Evolutionary conservation across 2,329 filamentous ascomycete species (phyloP).

Genomic region (Parasarocladium wereldwijsianum): DNA sequence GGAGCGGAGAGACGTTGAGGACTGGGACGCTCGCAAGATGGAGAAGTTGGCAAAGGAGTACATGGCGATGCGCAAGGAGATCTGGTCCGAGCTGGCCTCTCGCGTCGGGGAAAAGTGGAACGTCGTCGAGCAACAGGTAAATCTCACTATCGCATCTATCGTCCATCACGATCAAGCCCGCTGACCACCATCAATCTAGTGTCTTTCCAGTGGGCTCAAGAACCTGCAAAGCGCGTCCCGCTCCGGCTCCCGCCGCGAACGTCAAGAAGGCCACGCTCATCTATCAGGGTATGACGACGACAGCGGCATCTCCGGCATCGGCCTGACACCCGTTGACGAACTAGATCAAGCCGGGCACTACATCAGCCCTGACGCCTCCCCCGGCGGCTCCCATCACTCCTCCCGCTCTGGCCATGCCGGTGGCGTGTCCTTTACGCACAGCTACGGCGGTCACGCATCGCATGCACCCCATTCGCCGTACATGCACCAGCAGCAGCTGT

Average conservation of each 20-base stretch:
- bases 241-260: conserved; percentile 50
- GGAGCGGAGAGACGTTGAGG: conserved; percentile 58
- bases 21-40: conserved; percentile 65
- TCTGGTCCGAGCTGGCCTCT: conserved; percentile 65
- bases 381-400: conserved; percentile 27
- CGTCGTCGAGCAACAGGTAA: conserved; percentile 47
- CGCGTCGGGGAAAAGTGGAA: conserved; percentile 72
- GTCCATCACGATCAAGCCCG: conserved; percentile 1
- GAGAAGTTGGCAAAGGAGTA: conserved; percentile 66
- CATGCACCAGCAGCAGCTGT: conserved; percentile 10
- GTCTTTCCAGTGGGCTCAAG: conserved; percentile 72
- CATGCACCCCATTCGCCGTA: conserved; percentile 5
- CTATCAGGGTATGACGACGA: conserved; percentile 48
- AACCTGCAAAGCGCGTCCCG: conserved; percentile 60
- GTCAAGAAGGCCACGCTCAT: conserved; percentile 28
- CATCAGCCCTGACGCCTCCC: conserved; percentile 37
- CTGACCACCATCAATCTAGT: conserved; percentile 30
- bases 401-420: conserved; percentile 18
- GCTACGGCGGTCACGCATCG: conserved; percentile 10
- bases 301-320: conserved; percentile 52
- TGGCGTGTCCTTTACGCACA: conserved; percentile 9
- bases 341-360: conserved; percentile 41
- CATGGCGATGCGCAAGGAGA: conserved; percentile 64
- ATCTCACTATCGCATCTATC: not conserved
- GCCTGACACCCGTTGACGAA: conserved; percentile 43